Evolutionary conservation across 2,329 filamentous ascomycete genomes (phyloP).

Genomic region (Sporothrix sp.): DNA sequence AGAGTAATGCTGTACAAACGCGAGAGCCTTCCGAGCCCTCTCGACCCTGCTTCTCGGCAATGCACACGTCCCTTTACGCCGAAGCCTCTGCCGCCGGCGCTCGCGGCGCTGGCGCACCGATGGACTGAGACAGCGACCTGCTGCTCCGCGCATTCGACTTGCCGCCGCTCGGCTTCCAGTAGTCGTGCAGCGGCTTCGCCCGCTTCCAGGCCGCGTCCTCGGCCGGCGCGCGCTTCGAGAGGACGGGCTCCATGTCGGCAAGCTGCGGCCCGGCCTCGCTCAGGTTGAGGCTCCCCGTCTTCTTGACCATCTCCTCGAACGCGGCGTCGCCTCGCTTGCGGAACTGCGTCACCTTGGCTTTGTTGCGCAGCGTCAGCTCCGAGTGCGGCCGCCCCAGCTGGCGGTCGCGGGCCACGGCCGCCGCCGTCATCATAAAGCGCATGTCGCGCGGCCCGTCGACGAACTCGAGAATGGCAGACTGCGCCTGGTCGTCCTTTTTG

Average conservation of each 20-base stretch:
- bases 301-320: conserved; percentile 55
- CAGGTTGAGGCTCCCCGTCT: conserved; percentile 28
- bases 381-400: conserved; percentile 48
- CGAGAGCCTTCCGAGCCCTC: conserved; percentile 12
- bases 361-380: conserved; percentile 66
- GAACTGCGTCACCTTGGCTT: conserved; percentile 73
- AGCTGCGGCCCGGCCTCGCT: conserved; percentile 18
- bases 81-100: neutral
- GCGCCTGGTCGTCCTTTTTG: conserved; percentile 70
- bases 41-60: neutral
- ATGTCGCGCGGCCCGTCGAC: conserved; percentile 92
- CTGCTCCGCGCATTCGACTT: neutral
- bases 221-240: conserved; percentile 7
- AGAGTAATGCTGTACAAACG: conserved; percentile 2
- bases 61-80: neutral
- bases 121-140: neutral
- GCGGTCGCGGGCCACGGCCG: conserved; percentile 60
- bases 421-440: conserved; percentile 88
- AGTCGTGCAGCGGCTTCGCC: neutral
- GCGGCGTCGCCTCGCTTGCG: conserved; percentile 55
- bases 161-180: neutral
- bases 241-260: conserved; percentile 14
- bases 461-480: conserved; percentile 83
- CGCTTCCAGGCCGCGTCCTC: conserved; percentile 15
- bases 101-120: conserved; percentile 13